Percentiles rank a stretch among this genome's conserved stretches.
Evolutionary conservation across 75 land plant genomes (phyloP).

Genomic region (Cupressus sempervirens): DNA sequence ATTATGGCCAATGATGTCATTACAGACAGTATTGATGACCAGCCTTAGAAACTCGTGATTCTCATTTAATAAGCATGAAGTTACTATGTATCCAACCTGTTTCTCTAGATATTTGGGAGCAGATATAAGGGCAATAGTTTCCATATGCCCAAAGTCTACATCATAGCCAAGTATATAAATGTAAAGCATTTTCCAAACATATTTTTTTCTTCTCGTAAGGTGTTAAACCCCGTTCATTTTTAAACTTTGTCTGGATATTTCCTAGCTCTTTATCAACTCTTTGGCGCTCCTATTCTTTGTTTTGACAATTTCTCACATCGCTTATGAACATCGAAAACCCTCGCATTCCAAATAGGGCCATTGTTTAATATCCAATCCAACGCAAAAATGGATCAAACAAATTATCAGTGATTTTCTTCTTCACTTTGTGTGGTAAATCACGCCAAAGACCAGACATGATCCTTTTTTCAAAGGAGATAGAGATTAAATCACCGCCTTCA

Average conservation of each 20-base stretch:
- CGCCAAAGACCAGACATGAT: no score
- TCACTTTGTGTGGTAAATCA: no score
- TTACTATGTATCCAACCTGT: constrained; percentile 99
- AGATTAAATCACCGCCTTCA: no score
- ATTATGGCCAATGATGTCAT: constrained; percentile 98
- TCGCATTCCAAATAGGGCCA: constrained; percentile 97
- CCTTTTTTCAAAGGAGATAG: no score
- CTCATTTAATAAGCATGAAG: constrained; percentile 94
- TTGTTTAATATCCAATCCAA: constrained; percentile 30
- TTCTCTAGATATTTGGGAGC: constrained; percentile 99
- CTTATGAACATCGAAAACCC: constrained; percentile 98
- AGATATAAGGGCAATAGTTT: constrained; percentile 92
- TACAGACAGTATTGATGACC: constrained; percentile 95
- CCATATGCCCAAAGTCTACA: constrained; percentile 99
- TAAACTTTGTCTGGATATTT: constrained; percentile 79
- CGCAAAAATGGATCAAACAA: constrained; percentile 2
- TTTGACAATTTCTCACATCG: constrained; percentile 93
- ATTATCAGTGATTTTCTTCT: background rate
- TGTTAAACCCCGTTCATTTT: constrained; percentile 75
- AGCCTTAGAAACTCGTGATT: constrained; percentile 95
- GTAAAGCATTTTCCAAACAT: constrained; percentile 99
- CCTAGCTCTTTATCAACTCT: constrained; percentile 98
- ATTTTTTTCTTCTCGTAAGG: constrained; percentile 98
- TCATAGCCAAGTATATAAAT: constrained; percentile 99
- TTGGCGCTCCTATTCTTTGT: constrained; percentile 91